Evolutionary conservation across 257 asterid species (phyloP).

Genomic region (Przewalskia tangutica): DNA sequence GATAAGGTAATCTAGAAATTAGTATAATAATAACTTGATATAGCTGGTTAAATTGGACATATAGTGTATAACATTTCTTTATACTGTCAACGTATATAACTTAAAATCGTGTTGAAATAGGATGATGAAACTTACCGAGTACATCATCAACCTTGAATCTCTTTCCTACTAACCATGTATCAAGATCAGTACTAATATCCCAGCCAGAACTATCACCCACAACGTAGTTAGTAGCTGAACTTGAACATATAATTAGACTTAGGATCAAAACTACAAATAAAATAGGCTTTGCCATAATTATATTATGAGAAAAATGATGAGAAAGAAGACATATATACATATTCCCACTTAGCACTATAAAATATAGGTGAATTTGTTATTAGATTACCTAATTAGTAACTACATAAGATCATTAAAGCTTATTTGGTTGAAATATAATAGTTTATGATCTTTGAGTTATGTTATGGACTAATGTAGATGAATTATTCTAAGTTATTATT

Average conservation of each 20-base stretch:
- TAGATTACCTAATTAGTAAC: slow-evolving; percentile 1
- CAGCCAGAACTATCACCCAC: slow-evolving; percentile 82
- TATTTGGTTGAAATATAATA: background rate
- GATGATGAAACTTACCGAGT: slow-evolving; percentile 33
- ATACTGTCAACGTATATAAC: background rate
- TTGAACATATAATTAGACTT: slow-evolving; percentile 14
- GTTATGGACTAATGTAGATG: background rate
- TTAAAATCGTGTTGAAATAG: background rate
- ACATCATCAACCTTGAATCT: slow-evolving; percentile 46
- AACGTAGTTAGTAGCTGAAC: slow-evolving; percentile 37
- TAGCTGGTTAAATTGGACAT: background rate
- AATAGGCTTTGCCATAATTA: slow-evolving; percentile 33
- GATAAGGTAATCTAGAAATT: background rate
- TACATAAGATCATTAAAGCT: background rate
- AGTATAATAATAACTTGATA: background rate
- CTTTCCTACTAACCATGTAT: slow-evolving; percentile 55
- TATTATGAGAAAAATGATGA: background rate
- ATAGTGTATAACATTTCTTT: background rate
- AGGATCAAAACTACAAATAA: slow-evolving; percentile 12
- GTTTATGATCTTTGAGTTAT: background rate
- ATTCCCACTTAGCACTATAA: background rate
- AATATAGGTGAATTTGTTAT: background rate
- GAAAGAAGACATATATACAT: background rate
- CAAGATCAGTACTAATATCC: slow-evolving; percentile 83
- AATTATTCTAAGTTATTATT: background rate